Conservation (phyloP, 306 rosid species). For the Medicago ruthenica region DNA sequence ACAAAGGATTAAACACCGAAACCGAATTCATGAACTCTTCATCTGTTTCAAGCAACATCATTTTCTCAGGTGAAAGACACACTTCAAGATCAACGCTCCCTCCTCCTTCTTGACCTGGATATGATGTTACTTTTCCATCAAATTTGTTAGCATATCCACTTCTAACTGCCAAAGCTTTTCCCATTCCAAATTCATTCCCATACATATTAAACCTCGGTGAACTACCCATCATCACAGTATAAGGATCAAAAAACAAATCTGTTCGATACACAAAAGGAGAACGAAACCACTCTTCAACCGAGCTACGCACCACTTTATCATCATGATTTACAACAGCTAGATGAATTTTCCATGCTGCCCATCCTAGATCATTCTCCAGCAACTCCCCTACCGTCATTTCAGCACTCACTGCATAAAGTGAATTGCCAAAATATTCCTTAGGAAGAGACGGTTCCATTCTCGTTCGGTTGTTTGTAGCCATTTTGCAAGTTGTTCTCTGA, state of each 20-base stretch:
- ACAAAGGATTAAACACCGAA: not conserved
- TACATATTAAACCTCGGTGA: conserved; percentile 67
- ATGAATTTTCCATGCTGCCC: conserved; percentile 70
- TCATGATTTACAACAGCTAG: conserved; percentile 45
- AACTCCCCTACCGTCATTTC: conserved; percentile 47
- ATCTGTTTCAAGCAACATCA: conserved; percentile 60
- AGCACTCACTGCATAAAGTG: not conserved
- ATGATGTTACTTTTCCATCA: conserved; percentile 55
- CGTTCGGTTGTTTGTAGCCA: conserved; percentile 51
- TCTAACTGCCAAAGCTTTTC: conserved; percentile 59
- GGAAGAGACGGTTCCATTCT: conserved; percentile 61
- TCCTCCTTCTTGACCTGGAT: conserved; percentile 57
- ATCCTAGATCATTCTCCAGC: conserved; percentile 50
- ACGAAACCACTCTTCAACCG: conserved; percentile 42
- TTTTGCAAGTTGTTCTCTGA: conserved; percentile 44
- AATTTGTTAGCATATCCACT: conserved; percentile 66
- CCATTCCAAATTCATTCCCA: conserved; percentile 79
- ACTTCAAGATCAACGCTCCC: conserved; percentile 76
- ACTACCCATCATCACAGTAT: conserved; percentile 57
- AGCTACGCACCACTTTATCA: not conserved
- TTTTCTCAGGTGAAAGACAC: conserved; percentile 45
- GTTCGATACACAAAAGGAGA: conserved; percentile 20
- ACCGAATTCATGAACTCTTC: conserved; percentile 54
- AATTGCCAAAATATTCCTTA: conserved; percentile 61
- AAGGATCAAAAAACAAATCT: conserved; percentile 24